Evolutionary conservation across 129 eudicot species (phyloP), one percentile per base, ranked within the genome.

Genomic region (Pseudognaphalium luteoalbum): DNA sequence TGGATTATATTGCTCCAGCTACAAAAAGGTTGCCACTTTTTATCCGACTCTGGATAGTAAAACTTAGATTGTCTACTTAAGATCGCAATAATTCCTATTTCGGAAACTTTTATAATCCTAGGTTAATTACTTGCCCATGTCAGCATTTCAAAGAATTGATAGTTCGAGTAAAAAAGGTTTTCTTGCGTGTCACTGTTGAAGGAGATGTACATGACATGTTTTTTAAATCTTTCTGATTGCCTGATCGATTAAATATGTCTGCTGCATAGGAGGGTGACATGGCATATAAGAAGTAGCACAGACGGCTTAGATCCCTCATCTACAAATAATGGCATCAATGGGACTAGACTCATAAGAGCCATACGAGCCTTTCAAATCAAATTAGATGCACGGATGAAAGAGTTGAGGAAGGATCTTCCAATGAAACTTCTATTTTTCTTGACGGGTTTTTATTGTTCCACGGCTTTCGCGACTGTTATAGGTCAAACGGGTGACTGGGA

Each of bases 401-500:
- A 80, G 58, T 68, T 92, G 2, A 83, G 82, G 74, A 85, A 83
- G 78, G 74, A 84, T 61, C 83, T 89, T 71, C 96, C 93, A 0
- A 71, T 76, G 79, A 92, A 92, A 67, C 61, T 92, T 51, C 78
- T 92, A 10, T 87, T 87, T 76, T 90, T 93, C 88, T 86, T 93
- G 80, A 87, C 85, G 37, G 98, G 96, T 1, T 93, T 93, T 60
- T 93, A 93, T 71, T 86, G 95, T 80, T 88, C 98, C 4, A 93
- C 96, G 32, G 98, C 95, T 42, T 93, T 90, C 70, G 90, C 95
- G 4, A 93, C 98, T 5, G 92, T 90, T 17, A 90, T 93, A 32
- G 98, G 98, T 67, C 97, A 93, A 78, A 93, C 98, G 5, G 98
- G 98, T 21, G 98, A 93, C 65, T 93, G 98, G 97, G 98, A 93